Evolutionary conservation across 75 land plant genomes (phyloP).

Genomic region (Larix kaempferi): DNA sequence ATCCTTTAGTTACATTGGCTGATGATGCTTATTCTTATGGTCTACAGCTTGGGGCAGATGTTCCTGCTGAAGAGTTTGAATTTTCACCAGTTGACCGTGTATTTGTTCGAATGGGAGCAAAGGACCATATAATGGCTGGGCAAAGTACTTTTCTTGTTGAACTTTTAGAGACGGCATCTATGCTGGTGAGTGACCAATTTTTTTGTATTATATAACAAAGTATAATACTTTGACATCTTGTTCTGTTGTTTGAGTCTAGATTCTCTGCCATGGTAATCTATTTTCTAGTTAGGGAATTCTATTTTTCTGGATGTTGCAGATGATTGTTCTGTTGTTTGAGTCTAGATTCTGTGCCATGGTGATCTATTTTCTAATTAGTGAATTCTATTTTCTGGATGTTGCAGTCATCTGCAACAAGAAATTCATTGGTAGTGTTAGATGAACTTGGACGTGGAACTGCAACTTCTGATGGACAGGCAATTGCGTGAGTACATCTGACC

Average conservation of each 20-base stretch:
- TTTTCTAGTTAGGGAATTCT: neutral
- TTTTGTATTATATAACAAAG: neutral
- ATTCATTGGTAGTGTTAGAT: slow-evolving; percentile 90
- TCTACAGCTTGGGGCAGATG: slow-evolving; percentile 83
- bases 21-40: neutral
- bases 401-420: slow-evolving; percentile 77
- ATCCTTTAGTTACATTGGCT: neutral
- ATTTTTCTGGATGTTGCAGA: slow-evolving; percentile 32
- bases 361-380: neutral
- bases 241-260: neutral
- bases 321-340: neutral
- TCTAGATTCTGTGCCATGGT: neutral
- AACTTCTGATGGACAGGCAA: slow-evolving; percentile 99
- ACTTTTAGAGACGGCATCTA: slow-evolving; percentile 84
- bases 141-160: slow-evolving; percentile 97
- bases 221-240: neutral
- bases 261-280: neutral
- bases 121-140: slow-evolving; percentile 92
- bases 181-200: slow-evolving; percentile 62
- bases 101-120: slow-evolving; percentile 98
- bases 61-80: slow-evolving; percentile 83
- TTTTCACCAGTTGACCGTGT: slow-evolving; percentile 83
- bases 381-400: slow-evolving; percentile 2
- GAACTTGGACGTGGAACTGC: slow-evolving; percentile 98
- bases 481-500: slow-evolving; percentile 57